Conservation (phyloP, 371 early-diverging fungal genomes). For the Mortierella sp. region DNA sequence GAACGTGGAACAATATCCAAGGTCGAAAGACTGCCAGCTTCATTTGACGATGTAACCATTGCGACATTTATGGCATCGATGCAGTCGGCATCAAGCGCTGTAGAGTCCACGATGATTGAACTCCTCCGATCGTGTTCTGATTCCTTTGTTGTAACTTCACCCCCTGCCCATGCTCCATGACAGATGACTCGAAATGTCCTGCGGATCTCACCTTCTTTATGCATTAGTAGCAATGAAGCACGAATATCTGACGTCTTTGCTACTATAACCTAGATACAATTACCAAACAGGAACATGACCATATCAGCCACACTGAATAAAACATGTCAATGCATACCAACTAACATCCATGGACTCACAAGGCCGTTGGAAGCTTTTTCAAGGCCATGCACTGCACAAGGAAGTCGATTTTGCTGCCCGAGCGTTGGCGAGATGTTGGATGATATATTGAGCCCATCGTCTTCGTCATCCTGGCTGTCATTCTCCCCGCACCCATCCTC, state of each 20-base stretch:
- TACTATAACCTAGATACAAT: constrained; percentile 59
- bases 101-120: constrained; percentile 11
- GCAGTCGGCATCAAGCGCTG: constrained; percentile 17
- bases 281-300: neutral
- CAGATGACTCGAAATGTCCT: constrained; percentile 61
- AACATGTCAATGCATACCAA: neutral
- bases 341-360: constrained; percentile 45
- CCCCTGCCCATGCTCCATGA: constrained; percentile 56
- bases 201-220: constrained; percentile 49
- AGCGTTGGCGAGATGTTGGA: constrained; percentile 41
- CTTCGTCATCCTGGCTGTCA: constrained; percentile 28
- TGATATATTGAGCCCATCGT: constrained; percentile 43
- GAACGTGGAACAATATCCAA: constrained; percentile 58
- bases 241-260: constrained; percentile 60
- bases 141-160: neutral
- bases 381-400: constrained; percentile 51
- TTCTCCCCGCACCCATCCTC: constrained; percentile 53
- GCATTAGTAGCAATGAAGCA: constrained; percentile 42
- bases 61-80: constrained; percentile 36
- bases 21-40: constrained; percentile 60
- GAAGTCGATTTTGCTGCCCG: constrained; percentile 31
- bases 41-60: constrained; percentile 62
- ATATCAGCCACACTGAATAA: neutral
- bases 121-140: neutral
- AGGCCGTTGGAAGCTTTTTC: constrained; percentile 71